Base-by-base conservation (phyloP, 1,139 yeast genomes). In the Candida sp. region DNA sequence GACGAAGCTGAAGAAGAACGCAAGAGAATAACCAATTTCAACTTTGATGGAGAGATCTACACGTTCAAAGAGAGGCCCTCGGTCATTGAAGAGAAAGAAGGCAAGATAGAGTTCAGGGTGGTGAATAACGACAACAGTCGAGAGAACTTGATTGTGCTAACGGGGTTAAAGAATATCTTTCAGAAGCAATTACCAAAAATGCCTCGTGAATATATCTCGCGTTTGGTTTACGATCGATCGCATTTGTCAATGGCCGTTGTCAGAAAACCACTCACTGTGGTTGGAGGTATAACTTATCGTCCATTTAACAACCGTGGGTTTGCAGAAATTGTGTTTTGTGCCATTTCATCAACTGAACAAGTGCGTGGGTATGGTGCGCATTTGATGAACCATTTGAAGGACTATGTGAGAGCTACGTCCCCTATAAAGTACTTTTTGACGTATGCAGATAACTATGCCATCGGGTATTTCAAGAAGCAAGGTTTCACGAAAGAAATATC, bases 291-390 rank as follows among this genome's bases (percentile, higher is more conserved):
- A 49, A 96, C 99, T 0, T 93, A 90, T 65, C 79, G 98, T 52
- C 99, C 99, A 2, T 94, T 94, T 70, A 90, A 91, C 63, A 84
- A 85, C 50, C 81, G 97, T 54, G 88, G 84, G 61, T 96, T 94
- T 77, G 99, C 99, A 1, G 99, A 94, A 69, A 94, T 94, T 73
- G 99, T 96, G 26, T 94, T 94, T 63, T 94, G 98, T 80, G 99
- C 99, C 28, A 94, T 94, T 51, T 88, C 96, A 40, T 91, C 98
- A 3, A 91, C 98, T 0, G 99, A 94, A 67, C 99, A 94, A 73
- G 99, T 96, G 27, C 76, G 97, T 57, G 99, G 99, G 37, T 96
- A 94, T 65, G 99, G 99, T 68, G 99, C 99, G 0, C 99, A 96
- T 70, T 70, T 94, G 64, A 94, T 94, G 99, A 94, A 96, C 69